Evolutionary conservation across 768 basidiomycete species (phyloP).

Genomic region (Dictyophora rubrovolvata): DNA sequence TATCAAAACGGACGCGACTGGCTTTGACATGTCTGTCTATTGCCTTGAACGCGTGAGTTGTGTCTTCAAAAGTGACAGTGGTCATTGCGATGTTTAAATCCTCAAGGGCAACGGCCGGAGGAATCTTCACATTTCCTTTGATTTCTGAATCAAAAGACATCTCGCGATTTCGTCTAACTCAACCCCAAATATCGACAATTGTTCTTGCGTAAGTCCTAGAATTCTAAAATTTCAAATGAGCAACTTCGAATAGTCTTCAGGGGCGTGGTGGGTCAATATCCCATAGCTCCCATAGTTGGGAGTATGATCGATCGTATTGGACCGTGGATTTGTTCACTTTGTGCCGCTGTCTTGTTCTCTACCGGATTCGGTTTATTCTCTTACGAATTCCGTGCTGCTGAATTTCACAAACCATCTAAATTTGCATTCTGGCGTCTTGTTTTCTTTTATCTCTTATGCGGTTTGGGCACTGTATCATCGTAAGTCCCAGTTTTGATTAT

Average conservation of each 20-base stretch:
- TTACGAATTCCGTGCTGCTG: conserved; percentile 38
- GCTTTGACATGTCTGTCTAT: conserved; percentile 42
- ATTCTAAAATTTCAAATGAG: neutral
- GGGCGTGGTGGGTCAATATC: conserved; percentile 79
- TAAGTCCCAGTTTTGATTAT: conserved; percentile 27
- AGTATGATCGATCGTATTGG: conserved; percentile 59
- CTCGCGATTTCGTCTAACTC: conserved; percentile 47
- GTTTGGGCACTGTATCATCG: conserved; percentile 65
- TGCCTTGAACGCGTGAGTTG: conserved; percentile 51
- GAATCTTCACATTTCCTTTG: conserved; percentile 70
- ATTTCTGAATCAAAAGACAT: conserved; percentile 52
- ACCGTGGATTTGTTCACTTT: conserved; percentile 55
- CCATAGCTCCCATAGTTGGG: conserved; percentile 59
- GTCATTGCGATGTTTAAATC: conserved; percentile 18
- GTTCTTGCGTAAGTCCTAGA: conserved; percentile 51
- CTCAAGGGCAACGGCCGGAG: conserved; percentile 52
- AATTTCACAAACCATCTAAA: conserved; percentile 26
- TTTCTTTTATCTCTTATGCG: conserved; percentile 50
- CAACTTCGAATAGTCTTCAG: conserved; percentile 25
- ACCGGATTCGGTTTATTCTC: conserved; percentile 56
- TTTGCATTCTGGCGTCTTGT: conserved; percentile 44
- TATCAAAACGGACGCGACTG: conserved; percentile 16
- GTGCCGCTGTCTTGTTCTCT: conserved; percentile 48
- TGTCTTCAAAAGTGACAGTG: neutral
- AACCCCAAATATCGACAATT: conserved; percentile 72